Evolutionary conservation across 805 yeast species (phyloP), one percentile per base, ranked within the genome.

Genomic region (Zygoascus bituminiphila): DNA sequence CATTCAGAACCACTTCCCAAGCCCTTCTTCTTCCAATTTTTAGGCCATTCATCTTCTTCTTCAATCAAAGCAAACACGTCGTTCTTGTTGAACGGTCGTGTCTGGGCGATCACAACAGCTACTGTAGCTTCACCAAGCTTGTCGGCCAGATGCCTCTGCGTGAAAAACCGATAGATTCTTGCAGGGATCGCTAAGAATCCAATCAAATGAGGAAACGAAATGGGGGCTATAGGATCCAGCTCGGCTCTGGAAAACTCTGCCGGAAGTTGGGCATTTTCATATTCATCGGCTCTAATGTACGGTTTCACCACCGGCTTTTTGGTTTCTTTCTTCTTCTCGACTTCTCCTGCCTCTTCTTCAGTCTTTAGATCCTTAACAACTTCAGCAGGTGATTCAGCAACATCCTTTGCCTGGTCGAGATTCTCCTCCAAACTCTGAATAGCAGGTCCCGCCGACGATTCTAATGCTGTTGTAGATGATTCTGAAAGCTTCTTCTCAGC

Each of bases 31-130:
- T 86, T 84, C 96, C 97, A 91, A 50, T 75, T 74, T 47, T 31
- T 65, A 12, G 96, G 96, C 97, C 97, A 91, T 54, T 86, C 91
- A 5, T 64, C 59, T 61, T 89, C 96, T 63, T 88, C 96, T 38
- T 71, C 78, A 17, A 62, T 60, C 14, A 76, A 77, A 50, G 68
- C 63, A 23, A 66, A 65, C 15, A 66, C 60, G 49, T 78, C 80
- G 2, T 57, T 56, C 9, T 60, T 50, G 46, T 62, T 67, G 58
- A 78, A 84, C 8, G 79, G 76, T 44, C 94, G 71, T 3, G 69
- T 60, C 39, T 74, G 71, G 26, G 78, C 78, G 0, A 75, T 63
- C 26, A 81, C 74, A 4, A 78, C 72, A 0, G 78, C 74, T 12
- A 78, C 73, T 0, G 88, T 73, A 21, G 71, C 68, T 22, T 61